phyloP scores from a whole-genome alignment of 345 rosid genomes.

The Limnanthes douglasii region DNA sequence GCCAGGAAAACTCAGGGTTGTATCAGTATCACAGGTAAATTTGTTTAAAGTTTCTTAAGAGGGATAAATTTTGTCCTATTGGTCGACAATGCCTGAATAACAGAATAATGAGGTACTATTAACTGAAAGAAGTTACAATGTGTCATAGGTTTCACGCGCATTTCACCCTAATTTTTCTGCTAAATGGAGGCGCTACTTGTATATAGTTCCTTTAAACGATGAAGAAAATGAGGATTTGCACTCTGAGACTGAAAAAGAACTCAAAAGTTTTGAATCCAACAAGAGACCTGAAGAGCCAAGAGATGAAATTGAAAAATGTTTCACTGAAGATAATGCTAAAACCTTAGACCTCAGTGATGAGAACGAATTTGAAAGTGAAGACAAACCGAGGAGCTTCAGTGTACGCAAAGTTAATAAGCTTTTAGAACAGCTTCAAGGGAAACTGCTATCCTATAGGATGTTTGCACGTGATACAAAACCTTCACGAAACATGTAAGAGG shows the following conservation, averaged over 20 bases:
- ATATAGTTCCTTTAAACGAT: constrained; percentile 60
- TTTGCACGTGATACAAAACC: constrained; percentile 97
- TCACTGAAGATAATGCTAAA: constrained; percentile 14
- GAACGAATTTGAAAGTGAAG: constrained; percentile 21
- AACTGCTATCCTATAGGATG: constrained; percentile 56
- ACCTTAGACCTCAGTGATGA: constrained; percentile 10
- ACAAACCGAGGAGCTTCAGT: constrained; percentile 38
- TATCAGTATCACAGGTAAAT: constrained; percentile 60
- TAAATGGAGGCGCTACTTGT: constrained; percentile 88
- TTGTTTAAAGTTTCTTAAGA: constrained; percentile 2
- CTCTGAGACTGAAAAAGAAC: constrained; percentile 14
- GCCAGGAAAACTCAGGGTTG: constrained; percentile 53
- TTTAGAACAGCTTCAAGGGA: constrained; percentile 70
- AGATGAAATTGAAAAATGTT: constrained; percentile 17
- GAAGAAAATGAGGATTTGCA: constrained; percentile 24
- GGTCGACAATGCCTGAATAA: not conserved
- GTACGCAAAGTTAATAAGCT: constrained; percentile 60
- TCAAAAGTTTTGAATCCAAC: constrained; percentile 10
- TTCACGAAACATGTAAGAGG: constrained; percentile 74
- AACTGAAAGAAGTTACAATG: constrained; percentile 5
- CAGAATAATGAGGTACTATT: not conserved
- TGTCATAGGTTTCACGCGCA: constrained; percentile 52
- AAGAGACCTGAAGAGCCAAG: constrained; percentile 10
- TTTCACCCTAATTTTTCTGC: constrained; percentile 97
- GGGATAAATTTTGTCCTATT: not conserved